Evolutionary conservation across 2,329 filamentous ascomycete species (phyloP).

Genomic region (Xylaria sp.): DNA sequence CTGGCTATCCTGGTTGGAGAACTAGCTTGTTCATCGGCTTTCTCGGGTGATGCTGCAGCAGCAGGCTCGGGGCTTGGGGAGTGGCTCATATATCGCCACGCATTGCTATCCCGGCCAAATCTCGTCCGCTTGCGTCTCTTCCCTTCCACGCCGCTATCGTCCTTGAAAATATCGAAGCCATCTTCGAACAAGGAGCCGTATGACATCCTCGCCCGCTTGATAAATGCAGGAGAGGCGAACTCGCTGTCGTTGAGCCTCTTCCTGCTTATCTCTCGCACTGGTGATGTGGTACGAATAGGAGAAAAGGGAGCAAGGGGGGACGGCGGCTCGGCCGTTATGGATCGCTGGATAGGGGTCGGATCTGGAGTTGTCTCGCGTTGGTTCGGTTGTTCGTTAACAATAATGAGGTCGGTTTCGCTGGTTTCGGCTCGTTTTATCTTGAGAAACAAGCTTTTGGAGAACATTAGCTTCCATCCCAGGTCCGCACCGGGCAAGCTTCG

Average conservation of each 20-base stretch:
- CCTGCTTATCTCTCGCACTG: slow-evolving; percentile 51
- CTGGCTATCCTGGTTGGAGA: slow-evolving; percentile 37
- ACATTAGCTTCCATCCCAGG: slow-evolving; percentile 69
- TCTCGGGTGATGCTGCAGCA: slow-evolving; percentile 11
- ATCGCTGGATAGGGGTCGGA: slow-evolving; percentile 7
- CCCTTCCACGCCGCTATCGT: slow-evolving; percentile 68
- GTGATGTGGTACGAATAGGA: slow-evolving; percentile 28
- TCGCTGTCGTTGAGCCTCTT: slow-evolving; percentile 57
- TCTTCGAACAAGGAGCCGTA: slow-evolving; percentile 73
- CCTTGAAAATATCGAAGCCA: slow-evolving; percentile 75
- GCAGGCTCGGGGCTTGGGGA: slow-evolving; percentile 73
- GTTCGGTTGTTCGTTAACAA: slow-evolving; percentile 60
- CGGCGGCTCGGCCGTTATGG: neutral
- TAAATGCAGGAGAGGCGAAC: slow-evolving; percentile 82
- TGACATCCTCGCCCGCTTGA: slow-evolving; percentile 76
- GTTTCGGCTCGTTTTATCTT: slow-evolving; percentile 60
- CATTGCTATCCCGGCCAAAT: slow-evolving; percentile 71
- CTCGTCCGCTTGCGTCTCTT: slow-evolving; percentile 75
- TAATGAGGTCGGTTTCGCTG: slow-evolving; percentile 59
- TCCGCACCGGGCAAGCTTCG: slow-evolving; percentile 59
- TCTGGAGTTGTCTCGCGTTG: slow-evolving; percentile 22
- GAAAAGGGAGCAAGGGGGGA: slow-evolving; percentile 10
- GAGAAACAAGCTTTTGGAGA: slow-evolving; percentile 57
- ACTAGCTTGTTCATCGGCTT: slow-evolving; percentile 33
- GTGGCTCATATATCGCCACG: slow-evolving; percentile 79